Base-by-base conservation (phyloP, 2,329 filamentous ascomycete species). In the Ophiocordyceps polyrhachis-furcata region DNA sequence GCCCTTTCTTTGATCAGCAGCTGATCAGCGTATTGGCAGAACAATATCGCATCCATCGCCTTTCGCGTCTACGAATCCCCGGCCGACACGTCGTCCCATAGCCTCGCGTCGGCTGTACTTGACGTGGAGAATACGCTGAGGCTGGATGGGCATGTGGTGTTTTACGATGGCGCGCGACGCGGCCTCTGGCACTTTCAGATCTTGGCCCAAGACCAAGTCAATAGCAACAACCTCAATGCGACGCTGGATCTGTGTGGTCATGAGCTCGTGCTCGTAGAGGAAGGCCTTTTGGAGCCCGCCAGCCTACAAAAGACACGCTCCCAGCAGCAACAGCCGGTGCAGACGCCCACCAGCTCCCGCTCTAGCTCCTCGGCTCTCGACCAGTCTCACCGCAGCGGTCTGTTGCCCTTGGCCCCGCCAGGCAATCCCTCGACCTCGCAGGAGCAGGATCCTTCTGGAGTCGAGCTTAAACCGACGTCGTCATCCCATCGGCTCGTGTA, bases 121-220 rank as follows among this genome's bases (percentile, higher is more conserved):
- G 70, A 74, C 47, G 60, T 75, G 48, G 74, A 78, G 51, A 62
- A 61, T 46, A 53, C 59, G 20, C 56, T 76, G 44, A 65, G 73
- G 48, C 65, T 63, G 48, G 64, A 70, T 58, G 73, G 73, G 42
- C 65, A 70, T 47, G 60, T 76, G 42, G 69, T 71, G 2, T 67
- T 69, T 43, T 68, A 69, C 52, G 74, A 78, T 56, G 57, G 64
- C 12, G 59, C 58, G 32, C 63, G 69, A 47, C 66, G 66, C 41
- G 66, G 63, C 11, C 57, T 77, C 45, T 78, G 74, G 74, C 64
- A 68, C 47, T 78, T 77, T 52, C 64, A 65, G 23, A 59, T 75
- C 19, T 48, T 59, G 44, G 63, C 56, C 29, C 51, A 51, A 14
- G 51, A 48, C 44, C 51, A 55, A 49, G 19, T 50, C n/a, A 48